Evolutionary conservation across 306 rosid species (phyloP).

Genomic region (Cicer cuneatum): DNA sequence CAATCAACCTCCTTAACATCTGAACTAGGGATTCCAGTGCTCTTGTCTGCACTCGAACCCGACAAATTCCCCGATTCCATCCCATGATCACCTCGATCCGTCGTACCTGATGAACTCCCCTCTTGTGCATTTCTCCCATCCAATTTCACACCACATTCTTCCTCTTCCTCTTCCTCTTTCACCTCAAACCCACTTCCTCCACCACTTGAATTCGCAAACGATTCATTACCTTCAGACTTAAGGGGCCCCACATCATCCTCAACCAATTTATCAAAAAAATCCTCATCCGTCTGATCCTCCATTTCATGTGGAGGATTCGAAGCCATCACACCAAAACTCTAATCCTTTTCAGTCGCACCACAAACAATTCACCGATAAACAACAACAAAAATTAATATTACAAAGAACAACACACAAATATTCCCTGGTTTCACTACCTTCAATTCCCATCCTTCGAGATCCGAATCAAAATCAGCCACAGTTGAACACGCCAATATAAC

Average conservation of each 20-base stretch:
- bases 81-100: constrained; percentile 44
- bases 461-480: constrained; percentile 46
- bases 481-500: constrained; percentile 28
- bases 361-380: constrained; percentile 28
- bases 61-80: constrained; percentile 43
- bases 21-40: constrained; percentile 40
- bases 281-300: constrained; percentile 97
- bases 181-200: constrained; percentile 37
- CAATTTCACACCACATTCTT: constrained; percentile 36
- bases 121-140: constrained; percentile 49
- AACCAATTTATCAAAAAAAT: constrained; percentile 85
- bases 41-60: constrained; percentile 38
- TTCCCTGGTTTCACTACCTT: constrained; percentile 26
- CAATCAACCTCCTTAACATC: constrained; percentile 82
- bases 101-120: constrained; percentile 36
- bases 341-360: constrained; percentile 40
- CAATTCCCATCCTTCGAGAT: constrained; percentile 54
- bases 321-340: constrained; percentile 68
- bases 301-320: constrained; percentile 83
- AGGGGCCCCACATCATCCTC: constrained; percentile 61
- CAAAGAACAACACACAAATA: not conserved
- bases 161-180: constrained; percentile 37
- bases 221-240: constrained; percentile 23
- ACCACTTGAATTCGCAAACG: constrained; percentile 46
- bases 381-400: not conserved